Percentiles rank a stretch among this genome's conserved stretches.
Evolutionary conservation across 2,329 filamentous ascomycete species (phyloP).

Genomic region (Lasiodiplodia gonubiensis): DNA sequence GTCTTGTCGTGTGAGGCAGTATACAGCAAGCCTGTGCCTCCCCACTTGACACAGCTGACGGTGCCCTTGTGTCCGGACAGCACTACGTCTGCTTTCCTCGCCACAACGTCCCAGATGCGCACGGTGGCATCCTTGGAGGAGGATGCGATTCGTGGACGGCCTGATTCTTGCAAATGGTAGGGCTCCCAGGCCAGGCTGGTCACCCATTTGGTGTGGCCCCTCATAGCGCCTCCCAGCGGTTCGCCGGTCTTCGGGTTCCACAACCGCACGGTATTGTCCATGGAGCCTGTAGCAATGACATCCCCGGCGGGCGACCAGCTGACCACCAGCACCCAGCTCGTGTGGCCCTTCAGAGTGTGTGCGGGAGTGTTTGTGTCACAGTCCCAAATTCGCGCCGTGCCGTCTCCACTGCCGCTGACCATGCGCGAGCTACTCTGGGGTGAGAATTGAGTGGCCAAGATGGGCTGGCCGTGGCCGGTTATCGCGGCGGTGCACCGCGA

Average conservation of each 20-base stretch:
- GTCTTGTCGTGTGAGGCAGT: conserved; percentile 82
- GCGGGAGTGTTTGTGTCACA: conserved; percentile 90
- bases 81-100: conserved; percentile 78
- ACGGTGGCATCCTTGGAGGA: conserved; percentile 90
- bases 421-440: conserved; percentile 76
- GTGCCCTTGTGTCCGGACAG: conserved; percentile 87
- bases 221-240: conserved; percentile 71
- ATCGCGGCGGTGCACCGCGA: conserved; percentile 89
- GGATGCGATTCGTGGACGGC: conserved; percentile 80
- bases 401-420: conserved; percentile 89
- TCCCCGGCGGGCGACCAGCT: conserved; percentile 84
- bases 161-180: conserved; percentile 78
- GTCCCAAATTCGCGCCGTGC: conserved; percentile 91
- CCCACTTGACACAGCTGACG: conserved; percentile 92
- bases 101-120: conserved; percentile 82
- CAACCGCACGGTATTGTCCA: conserved; percentile 88
- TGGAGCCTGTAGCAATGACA: conserved; percentile 84
- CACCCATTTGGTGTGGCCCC: conserved; percentile 88
- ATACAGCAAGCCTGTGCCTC: conserved; percentile 71
- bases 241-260: conserved; percentile 88
- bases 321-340: conserved; percentile 87
- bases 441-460: conserved; percentile 84
- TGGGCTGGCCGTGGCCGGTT: conserved; percentile 88
- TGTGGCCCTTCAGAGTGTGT: conserved; percentile 84
- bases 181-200: conserved; percentile 91